phyloP scores from a whole-genome alignment of 192 early-diverging fungal genomes.

The Mortierella alpina region DNA sequence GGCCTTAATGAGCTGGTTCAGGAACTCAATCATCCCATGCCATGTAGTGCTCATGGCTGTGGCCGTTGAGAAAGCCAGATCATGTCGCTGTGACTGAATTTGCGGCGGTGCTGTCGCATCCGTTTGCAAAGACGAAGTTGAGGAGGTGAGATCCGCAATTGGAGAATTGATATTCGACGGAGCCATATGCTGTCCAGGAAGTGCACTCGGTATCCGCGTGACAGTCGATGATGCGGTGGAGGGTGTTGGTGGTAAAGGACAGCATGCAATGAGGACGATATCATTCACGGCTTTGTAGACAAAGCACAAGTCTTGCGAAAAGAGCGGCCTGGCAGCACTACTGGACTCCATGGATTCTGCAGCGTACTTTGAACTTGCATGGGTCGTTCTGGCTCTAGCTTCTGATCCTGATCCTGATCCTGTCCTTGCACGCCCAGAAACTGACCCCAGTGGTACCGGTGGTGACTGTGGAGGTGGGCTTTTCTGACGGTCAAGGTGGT shows the following conservation, averaged over 20 bases:
- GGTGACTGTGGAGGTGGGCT: too few species aligned
- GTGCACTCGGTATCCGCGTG: constrained; percentile 17
- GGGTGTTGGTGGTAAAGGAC: constrained; percentile 28
- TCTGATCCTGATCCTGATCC: not conserved
- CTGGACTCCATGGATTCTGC: not conserved
- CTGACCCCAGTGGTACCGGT: too few species aligned
- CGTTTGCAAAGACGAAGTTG: not conserved
- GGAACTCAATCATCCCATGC: constrained; percentile 34
- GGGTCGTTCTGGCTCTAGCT: not conserved
- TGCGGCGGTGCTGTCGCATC: not conserved
- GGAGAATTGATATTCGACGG: not conserved
- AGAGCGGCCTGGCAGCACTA: constrained; percentile 13
- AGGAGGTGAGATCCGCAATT: not conserved
- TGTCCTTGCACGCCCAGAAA: not conserved
- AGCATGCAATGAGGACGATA: constrained; percentile 31
- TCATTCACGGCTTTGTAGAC: constrained; percentile 31
- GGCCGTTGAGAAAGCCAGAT: constrained; percentile 25
- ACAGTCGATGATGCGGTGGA: constrained; percentile 9
- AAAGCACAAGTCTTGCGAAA: constrained; percentile 25
- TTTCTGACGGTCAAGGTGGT: too few species aligned
- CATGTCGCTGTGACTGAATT: not conserved
- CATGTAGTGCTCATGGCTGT: constrained; percentile 3
- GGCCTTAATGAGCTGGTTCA: constrained; percentile 22
- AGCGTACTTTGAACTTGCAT: not conserved
- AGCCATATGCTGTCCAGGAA: constrained; percentile 10